Base-by-base conservation (phyloP, 768 basidiomycete genomes). In the Serendipita sp. region DNA sequence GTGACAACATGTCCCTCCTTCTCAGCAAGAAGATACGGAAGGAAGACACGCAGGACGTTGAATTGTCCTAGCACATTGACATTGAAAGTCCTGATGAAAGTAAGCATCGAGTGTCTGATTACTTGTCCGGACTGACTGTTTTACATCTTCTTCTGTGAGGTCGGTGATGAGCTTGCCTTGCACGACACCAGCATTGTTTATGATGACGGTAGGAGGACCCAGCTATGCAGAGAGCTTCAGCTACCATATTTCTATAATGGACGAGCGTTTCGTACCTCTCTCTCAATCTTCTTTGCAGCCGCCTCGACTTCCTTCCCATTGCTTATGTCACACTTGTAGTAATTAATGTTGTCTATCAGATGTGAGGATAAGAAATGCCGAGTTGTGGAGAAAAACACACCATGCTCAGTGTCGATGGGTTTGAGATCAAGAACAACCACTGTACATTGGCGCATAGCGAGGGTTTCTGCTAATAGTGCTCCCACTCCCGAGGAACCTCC, bases 131-230 rank as follows among this genome's bases (percentile, higher is more conserved):
- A 69, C 78, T 66, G 66, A 96, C 95, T 92, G 85, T 67, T 82
- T 76, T 50, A 98, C 73, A 69, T 99, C 95, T 63, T 83, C 79
- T 3, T 87, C 80, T 1, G 74, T 76, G 65, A 96, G 76, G 69
- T 97, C 93, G 11, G 94, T 75, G 36, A 99, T 75, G 1, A 85
- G 75, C 69, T 93, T 94, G 29, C 93, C 92, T 74, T 93, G 89
- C 29, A 88, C 90, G 64, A 96, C 84, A 18, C 94, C 96, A 0
- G 95, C 96, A 71, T 95, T 97, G 75, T 97, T 98, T 69, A 99
- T 78, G 27, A 99, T 75, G 44, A 97, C 80, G 0, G 96, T 96
- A 0, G 90, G 90, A 65, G 88, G 80, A 2, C 91, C 94, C 62
- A 95, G 78, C 90, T 94, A 68, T 50, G 55, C 62, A 55, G 34